These are phyloP conservation scores for Heritiera fomes DNA, from an alignment of 345 rosid genomes.

Conservation along the genomic window DNA sequence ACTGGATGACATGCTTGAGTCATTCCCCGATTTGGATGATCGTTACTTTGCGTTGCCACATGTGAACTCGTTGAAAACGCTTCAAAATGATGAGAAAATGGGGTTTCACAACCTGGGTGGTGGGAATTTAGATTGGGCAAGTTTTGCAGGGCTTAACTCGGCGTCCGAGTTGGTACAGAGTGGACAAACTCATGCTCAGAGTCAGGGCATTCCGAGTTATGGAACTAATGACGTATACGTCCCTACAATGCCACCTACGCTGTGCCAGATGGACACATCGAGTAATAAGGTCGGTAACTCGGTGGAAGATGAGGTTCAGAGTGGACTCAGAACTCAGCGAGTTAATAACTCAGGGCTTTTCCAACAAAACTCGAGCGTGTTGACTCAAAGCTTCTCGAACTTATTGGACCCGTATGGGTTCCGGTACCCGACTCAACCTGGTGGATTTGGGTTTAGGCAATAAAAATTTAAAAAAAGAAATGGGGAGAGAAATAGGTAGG, in stretches of 20 bases:
- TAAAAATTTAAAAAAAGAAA: constrained; percentile 10
- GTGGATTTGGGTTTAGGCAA: constrained; percentile 56
- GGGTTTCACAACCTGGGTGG: constrained; percentile 38
- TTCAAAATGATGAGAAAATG: constrained; percentile 49
- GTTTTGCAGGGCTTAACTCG: constrained; percentile 51
- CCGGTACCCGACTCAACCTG: constrained; percentile 49
- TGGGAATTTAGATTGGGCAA: constrained; percentile 79
- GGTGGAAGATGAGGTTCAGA: constrained; percentile 68
- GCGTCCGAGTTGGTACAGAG: constrained; percentile 42
- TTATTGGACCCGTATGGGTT: constrained; percentile 55
- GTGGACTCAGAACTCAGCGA: constrained; percentile 49
- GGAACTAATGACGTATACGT: constrained; percentile 32
- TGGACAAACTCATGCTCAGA: constrained; percentile 33
- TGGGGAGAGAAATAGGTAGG: background rate
- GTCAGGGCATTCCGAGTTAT: constrained; percentile 37
- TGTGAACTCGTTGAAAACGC: constrained; percentile 47
- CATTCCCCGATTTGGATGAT: constrained; percentile 64
- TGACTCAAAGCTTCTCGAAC: constrained; percentile 42
- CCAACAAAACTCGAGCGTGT: constrained; percentile 37
- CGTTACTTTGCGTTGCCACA: constrained; percentile 49
- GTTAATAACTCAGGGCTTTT: constrained; percentile 28
- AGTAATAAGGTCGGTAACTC: constrained; percentile 22
- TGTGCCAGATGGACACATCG: constrained; percentile 27
- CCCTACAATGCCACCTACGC: constrained; percentile 34
- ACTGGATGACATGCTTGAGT: constrained; percentile 71